A percentile compares a stretch with the other conserved stretches of the same genome.
Conservation (phyloP, 2,329 filamentous ascomycete species). For the Diplodia mutila region DNA sequence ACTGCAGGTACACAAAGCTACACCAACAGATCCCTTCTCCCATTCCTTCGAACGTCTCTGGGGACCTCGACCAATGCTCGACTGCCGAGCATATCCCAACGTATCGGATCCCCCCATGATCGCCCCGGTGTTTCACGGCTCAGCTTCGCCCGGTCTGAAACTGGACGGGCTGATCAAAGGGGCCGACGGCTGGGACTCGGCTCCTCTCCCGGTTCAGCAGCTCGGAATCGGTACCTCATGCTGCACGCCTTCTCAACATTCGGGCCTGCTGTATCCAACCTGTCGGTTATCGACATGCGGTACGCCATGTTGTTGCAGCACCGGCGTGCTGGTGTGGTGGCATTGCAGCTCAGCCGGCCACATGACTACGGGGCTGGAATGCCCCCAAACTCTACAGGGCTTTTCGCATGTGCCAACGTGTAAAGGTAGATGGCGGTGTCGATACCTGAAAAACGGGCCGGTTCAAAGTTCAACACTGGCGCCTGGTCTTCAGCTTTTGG, state of each 20-base stretch:
- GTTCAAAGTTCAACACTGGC: neutral
- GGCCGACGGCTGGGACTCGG: neutral
- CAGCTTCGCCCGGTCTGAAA: neutral
- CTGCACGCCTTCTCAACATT: neutral
- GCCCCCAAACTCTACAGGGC: too few relatives aligned
- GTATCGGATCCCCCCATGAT: slow-evolving; percentile 11
- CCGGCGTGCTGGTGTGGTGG: neutral
- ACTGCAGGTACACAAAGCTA: neutral
- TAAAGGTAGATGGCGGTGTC: slow-evolving; percentile 25
- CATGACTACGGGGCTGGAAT: neutral
- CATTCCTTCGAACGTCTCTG: neutral
- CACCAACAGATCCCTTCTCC: neutral
- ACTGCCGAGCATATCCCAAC: neutral
- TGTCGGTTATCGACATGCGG: neutral
- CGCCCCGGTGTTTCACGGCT: slow-evolving; percentile 3
- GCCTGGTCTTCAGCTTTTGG: neutral
- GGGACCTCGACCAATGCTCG: neutral
- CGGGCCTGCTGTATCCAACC: neutral
- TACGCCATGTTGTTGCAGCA: neutral
- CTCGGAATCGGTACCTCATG: neutral
- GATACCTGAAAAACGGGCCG: slow-evolving; percentile 53
- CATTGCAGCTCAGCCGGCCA: neutral
- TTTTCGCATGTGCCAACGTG: neutral
- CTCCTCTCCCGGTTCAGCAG: slow-evolving; percentile 2
- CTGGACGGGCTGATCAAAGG: neutral